Evolutionary conservation across 495 filamentous ascomycete genomes (phyloP), one percentile per base, ranked within the genome.

Genomic region (Paragyromitra xinjiangensis): DNA sequence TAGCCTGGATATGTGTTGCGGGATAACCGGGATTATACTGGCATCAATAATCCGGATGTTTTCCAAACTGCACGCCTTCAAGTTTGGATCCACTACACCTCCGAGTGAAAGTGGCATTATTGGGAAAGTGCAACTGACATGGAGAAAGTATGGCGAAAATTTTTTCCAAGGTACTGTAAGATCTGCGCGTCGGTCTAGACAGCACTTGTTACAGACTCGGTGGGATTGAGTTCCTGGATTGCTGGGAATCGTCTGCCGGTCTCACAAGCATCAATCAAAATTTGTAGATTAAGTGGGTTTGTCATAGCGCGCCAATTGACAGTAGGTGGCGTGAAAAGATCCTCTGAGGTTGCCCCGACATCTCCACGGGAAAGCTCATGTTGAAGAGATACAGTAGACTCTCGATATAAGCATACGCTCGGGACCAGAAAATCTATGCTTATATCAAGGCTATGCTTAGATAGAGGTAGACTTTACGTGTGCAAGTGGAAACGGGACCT

Each of bases 31-130:
- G 19, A 22, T 22, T 22, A 22, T 22, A n/a, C 85, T 86, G 4
- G 88, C 88, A 81, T 89, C 87, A 3, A 87, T 81, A 0, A 88
- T 84, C 3, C 87, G 81, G 26, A 89, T 66, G 44, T 85, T 85
- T 55, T 65, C 73, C 0, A 84, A 83, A 0, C 87, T 86, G 77
- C 87, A 86, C 0, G 88, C 86, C 58, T 69, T 82, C 58, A 88
- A 78, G 8, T 82, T 40, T 1, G 71, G n/a, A 65, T 85, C 82
- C 2, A 84, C 80, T 3, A 88, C 87, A 9, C 86, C 87, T 29
- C 86, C 85, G 0, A 83, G 56, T n/a, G 83, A 82, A 50, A 82
- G 80, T 14, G 84, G 85, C 80, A 86, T 80, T 85, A 86, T 86
- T 16, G 83, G 81, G 37, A 82, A 82, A 0, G 86, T 87, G 19